Evolutionary conservation across 495 filamentous ascomycete species (phyloP).

Genomic region (Sordaria brevicollis): DNA sequence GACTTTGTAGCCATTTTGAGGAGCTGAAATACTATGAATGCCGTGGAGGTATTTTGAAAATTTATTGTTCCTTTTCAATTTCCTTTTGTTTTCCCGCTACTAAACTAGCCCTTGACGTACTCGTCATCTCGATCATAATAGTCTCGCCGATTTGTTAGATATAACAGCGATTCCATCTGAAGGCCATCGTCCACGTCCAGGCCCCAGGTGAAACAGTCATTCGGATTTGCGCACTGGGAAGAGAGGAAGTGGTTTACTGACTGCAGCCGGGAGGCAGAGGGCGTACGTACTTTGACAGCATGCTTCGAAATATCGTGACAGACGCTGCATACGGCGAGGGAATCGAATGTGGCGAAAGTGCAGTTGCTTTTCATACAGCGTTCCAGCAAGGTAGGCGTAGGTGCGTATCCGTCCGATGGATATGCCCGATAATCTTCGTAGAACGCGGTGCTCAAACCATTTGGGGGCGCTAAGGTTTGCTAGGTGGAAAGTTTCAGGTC

Average conservation of each 20-base stretch:
- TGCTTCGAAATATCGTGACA: not conserved
- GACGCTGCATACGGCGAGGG: not conserved
- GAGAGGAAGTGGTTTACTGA: not conserved
- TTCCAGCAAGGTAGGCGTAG: not conserved
- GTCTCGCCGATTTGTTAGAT: not conserved
- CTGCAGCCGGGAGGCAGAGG: not conserved
- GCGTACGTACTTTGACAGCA: not conserved
- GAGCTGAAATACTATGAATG: not conserved
- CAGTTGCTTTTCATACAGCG: not conserved
- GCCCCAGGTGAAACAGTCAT: not conserved
- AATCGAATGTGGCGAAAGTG: not conserved
- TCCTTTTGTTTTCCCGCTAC: not conserved
- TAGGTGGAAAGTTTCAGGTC: not conserved
- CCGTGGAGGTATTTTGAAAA: not conserved
- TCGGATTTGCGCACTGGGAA: not conserved
- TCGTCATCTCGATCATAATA: not conserved
- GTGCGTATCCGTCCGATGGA: not conserved
- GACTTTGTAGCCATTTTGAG: too few relatives aligned
- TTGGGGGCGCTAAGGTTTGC: not conserved
- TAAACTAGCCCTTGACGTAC: not conserved
- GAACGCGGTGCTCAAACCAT: not conserved
- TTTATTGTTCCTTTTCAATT: not conserved
- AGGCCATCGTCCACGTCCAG: not conserved
- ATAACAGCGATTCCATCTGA: not conserved
- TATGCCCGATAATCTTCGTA: not conserved